Conservation (phyloP, 2,329 filamentous ascomycete species). For the Monosporascus sp. region DNA sequence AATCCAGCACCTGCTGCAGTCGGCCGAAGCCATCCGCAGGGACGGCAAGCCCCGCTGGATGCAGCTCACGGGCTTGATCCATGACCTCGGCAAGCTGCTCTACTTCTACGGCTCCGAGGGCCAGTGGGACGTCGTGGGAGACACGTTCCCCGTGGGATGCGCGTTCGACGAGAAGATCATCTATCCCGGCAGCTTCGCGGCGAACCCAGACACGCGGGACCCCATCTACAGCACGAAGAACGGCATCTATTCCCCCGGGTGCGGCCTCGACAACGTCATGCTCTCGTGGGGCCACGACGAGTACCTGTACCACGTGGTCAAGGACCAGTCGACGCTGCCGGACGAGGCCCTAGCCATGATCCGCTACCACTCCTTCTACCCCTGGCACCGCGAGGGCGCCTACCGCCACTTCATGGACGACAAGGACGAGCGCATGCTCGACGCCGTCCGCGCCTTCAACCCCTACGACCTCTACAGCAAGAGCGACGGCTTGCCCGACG, state of each 20-base stretch:
- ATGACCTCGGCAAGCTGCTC: constrained; percentile 75
- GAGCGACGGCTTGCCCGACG: constrained; percentile 72
- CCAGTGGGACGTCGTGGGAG: constrained; percentile 91
- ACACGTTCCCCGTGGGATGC: constrained; percentile 76
- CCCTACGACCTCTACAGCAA: constrained; percentile 91
- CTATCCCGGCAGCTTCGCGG: constrained; percentile 70
- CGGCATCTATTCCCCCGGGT: constrained; percentile 75
- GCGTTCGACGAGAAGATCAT: constrained; percentile 72
- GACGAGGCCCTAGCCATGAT: constrained; percentile 87
- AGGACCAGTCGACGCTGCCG: constrained; percentile 74
- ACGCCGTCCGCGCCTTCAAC: constrained; percentile 80
- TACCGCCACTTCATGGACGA: constrained; percentile 80
- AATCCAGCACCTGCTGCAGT: constrained; percentile 85
- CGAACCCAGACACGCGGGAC: constrained; percentile 69
- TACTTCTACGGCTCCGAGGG: constrained; percentile 78
- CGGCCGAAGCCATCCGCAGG: constrained; percentile 80
- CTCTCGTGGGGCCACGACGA: constrained; percentile 87
- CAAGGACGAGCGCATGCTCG: constrained; percentile 73
- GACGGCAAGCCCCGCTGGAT: constrained; percentile 82
- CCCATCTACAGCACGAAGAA: constrained; percentile 68
- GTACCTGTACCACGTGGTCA: constrained; percentile 81
- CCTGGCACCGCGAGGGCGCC: constrained; percentile 79
- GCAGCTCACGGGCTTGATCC: constrained; percentile 71
- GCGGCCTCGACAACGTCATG: constrained; percentile 83
- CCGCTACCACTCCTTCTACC: constrained; percentile 87